phyloP scores from a whole-genome alignment of 768 basidiomycete genomes.

The Fomitopsis pulvina region DNA sequence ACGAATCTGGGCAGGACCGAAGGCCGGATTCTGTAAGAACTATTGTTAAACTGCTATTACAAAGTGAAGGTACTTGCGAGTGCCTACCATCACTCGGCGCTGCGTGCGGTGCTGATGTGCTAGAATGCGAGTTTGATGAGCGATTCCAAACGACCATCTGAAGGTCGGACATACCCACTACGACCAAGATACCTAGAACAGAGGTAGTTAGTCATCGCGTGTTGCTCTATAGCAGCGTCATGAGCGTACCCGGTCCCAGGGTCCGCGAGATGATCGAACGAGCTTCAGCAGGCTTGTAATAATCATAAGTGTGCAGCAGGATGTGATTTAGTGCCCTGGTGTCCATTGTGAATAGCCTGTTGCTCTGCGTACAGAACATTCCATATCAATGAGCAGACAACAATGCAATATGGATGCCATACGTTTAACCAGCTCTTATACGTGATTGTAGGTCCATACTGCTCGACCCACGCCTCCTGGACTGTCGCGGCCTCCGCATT shows the following conservation, averaged over 20 bases:
- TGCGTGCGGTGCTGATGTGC: background rate
- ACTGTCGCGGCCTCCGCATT: conserved; percentile 32
- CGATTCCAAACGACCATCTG: too few species aligned
- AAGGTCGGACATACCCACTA: too few species aligned
- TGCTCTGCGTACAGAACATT: background rate
- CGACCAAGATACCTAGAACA: background rate
- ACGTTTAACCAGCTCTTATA: conserved; percentile 42
- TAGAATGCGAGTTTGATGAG: too few species aligned
- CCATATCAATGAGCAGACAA: background rate
- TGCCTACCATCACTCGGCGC: background rate
- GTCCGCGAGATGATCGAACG: conserved; percentile 34
- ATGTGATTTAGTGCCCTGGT: conserved; percentile 59
- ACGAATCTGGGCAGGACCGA: conserved; percentile 52
- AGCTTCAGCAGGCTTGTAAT: conserved; percentile 45
- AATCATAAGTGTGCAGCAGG: conserved; percentile 47
- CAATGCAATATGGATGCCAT: conserved; percentile 6
- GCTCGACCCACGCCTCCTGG: conserved; percentile 33
- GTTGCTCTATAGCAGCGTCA: background rate
- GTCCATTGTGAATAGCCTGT: conserved; percentile 32
- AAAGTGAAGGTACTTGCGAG: background rate
- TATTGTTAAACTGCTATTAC: background rate
- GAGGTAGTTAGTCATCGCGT: background rate
- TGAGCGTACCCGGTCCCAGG: conserved; percentile 32
- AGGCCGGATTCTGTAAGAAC: conserved; percentile 51
- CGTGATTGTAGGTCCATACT: conserved; percentile 41